Base-by-base conservation (phyloP, 441 rosid genomes). In the Erysimum pusillum region DNA sequence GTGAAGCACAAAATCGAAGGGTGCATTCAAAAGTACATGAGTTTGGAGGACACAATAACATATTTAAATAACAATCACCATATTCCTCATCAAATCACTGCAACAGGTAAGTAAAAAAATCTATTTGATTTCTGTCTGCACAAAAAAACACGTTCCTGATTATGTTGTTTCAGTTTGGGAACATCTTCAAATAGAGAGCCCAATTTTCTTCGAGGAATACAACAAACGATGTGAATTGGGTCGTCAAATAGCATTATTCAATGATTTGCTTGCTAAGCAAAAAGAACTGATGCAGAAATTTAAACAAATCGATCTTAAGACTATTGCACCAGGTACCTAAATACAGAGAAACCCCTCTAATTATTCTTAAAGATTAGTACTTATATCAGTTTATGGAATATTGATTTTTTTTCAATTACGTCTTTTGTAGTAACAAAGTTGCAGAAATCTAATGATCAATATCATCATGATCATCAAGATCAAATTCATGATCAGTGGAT, bases 231-330 rank as follows among this genome's bases (percentile, higher is more conserved):
- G 56, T 4, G 64, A 28, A 42, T 2, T 63, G n/a, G 13, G 7
- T 73, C 63, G 38, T 32, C 77, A 73, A 32, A 73, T 73, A 54
- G 63, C 15, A 52, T 13, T 1, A 41, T 52, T 53, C 15, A 73
- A 63, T 11, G 32, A 31, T 9, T 63, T 73, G 15, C 63, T 73
- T 63, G 34, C 45, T 63, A 25, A 63, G 6, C 70, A 63, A 73
- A 11, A 1, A 3, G 12, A 63, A 35, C 1, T 51, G 39, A 62
- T 72, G 76, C 9, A 46, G 3, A 22, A 35, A 6, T n/a, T 57
- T 12, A 32, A 34, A 58, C 38, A 13, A 9, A 20, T 34, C n/a
- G 38, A 71, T 63, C 48, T 35, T 59, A 60, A 6, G 13, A 1
- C 13, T 13, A 14, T 4, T 51, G 54, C 35, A 52, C 69, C 45